Conservation (phyloP, 1,284 basidiomycete species). For the Austroboletus novae-zelandiae region DNA sequence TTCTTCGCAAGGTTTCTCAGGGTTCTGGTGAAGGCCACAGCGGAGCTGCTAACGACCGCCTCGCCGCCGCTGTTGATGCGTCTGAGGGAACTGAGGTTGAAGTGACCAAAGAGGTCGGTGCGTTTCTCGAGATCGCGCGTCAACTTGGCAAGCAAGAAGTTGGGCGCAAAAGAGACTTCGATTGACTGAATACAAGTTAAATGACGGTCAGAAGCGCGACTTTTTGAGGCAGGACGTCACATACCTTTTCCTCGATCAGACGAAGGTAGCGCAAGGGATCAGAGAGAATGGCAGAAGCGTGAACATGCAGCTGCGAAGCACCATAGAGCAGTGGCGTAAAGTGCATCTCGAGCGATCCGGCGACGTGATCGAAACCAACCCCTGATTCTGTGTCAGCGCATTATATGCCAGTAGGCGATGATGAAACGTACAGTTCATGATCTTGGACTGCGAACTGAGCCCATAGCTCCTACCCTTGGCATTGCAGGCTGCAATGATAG, state of each 20-base stretch:
- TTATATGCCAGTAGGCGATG: not conserved
- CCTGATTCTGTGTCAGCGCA: constrained; percentile 19
- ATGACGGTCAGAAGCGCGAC: not conserved
- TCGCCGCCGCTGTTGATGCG: constrained; percentile 39
- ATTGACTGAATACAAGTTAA: constrained; percentile 18
- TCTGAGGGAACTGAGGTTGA: constrained; percentile 22
- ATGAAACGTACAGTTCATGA: constrained; percentile 30
- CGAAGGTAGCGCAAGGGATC: constrained; percentile 26
- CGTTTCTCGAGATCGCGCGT: constrained; percentile 32
- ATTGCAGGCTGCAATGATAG: constrained; percentile 24
- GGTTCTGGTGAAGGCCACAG: constrained; percentile 35
- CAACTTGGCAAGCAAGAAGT: constrained; percentile 42
- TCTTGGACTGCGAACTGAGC: constrained; percentile 24
- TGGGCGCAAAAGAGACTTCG: constrained; percentile 40
- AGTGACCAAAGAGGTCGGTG: constrained; percentile 22
- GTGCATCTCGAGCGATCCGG: constrained; percentile 35
- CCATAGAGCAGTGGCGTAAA: constrained; percentile 28
- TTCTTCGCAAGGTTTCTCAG: constrained; percentile 32
- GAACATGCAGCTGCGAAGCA: constrained; percentile 32
- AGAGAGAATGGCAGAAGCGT: constrained; percentile 31
- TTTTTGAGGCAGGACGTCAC: not conserved
- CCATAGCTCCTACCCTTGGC: constrained; percentile 26
- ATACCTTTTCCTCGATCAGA: constrained; percentile 29
- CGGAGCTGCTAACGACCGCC: constrained; percentile 37
- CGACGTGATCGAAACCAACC: constrained; percentile 40